Percentiles rank a stretch among this genome's conserved stretches.
Conservation (phyloP, 2,329 filamentous ascomycete genomes). For the Xylaria polymorpha region DNA sequence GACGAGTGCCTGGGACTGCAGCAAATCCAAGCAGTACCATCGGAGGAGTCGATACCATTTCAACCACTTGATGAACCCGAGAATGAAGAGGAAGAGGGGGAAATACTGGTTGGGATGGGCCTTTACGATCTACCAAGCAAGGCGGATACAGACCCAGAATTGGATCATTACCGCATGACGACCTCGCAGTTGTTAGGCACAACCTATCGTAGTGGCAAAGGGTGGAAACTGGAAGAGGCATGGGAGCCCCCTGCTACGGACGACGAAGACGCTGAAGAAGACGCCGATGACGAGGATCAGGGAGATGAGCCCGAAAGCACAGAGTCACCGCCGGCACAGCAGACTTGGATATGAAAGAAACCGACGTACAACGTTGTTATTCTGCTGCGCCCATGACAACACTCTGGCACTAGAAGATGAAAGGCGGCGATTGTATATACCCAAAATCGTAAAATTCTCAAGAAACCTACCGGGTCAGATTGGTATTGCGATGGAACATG, state of each 20-base stretch:
- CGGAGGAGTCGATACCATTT: slow-evolving; percentile 63
- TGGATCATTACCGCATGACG: slow-evolving; percentile 66
- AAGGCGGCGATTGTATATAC: slow-evolving; percentile 17
- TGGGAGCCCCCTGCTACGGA: slow-evolving; percentile 74
- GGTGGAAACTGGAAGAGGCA: slow-evolving; percentile 83
- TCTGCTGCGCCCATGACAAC: slow-evolving; percentile 38
- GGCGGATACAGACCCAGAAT: slow-evolving; percentile 59
- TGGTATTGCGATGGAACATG: slow-evolving; percentile 11
- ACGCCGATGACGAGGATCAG: slow-evolving; percentile 55
- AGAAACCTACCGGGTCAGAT: slow-evolving; percentile 19
- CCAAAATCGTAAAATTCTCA: slow-evolving; percentile 35
- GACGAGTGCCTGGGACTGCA: slow-evolving; percentile 67
- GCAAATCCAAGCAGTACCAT: slow-evolving; percentile 59
- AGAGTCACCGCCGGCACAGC: slow-evolving; percentile 47
- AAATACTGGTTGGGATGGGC: slow-evolving; percentile 84
- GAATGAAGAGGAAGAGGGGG: slow-evolving; percentile 69
- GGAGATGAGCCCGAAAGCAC: slow-evolving; percentile 49
- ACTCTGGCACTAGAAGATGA: slow-evolving; percentile 15
- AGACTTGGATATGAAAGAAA: slow-evolving; percentile 44
- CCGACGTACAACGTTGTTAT: slow-evolving; percentile 15
- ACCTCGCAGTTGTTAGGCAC: slow-evolving; percentile 66
- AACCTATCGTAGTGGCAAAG: slow-evolving; percentile 70
- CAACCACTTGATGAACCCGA: slow-evolving; percentile 63
- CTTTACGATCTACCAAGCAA: slow-evolving; percentile 80
- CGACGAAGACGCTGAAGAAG: slow-evolving; percentile 68